Evolutionary conservation across 805 yeast species (phyloP).

Genomic region (Metschnikowia dekortorum): DNA sequence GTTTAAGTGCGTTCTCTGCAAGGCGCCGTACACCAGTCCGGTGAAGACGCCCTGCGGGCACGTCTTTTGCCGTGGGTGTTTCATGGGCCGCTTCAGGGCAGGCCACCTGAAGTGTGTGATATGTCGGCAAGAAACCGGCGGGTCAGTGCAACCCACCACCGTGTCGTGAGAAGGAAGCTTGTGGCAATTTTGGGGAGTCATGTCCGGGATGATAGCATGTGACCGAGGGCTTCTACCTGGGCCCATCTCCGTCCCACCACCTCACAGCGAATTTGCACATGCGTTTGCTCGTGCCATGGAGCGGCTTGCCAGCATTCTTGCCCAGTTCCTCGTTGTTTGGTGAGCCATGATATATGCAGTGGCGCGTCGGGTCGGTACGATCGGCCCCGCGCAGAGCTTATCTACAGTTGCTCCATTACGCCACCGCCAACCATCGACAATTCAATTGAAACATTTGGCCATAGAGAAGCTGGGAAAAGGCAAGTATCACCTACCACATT

Average conservation of each 20-base stretch:
- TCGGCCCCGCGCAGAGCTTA: not conserved
- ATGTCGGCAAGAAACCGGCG: slow-evolving; percentile 59
- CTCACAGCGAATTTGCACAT: too few relatives aligned
- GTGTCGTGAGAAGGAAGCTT: not conserved
- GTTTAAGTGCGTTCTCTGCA: slow-evolving; percentile 60
- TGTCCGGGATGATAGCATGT: too few relatives aligned
- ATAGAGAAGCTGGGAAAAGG: too few relatives aligned
- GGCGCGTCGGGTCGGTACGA: not conserved
- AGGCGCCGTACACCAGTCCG: slow-evolving; percentile 49
- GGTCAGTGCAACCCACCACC: slow-evolving; percentile 50
- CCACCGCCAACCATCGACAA: not conserved
- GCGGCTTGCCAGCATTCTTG: too few relatives aligned
- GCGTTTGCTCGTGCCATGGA: too few relatives aligned
- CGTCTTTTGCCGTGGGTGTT: slow-evolving; percentile 60
- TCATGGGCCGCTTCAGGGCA: slow-evolving; percentile 42
- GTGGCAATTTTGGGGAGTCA: too few relatives aligned
- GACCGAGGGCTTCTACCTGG: too few relatives aligned
- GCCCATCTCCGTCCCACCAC: too few relatives aligned
- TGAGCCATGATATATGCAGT: not conserved
- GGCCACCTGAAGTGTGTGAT: slow-evolving; percentile 46
- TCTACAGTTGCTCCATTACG: not conserved
- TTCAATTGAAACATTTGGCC: too few relatives aligned
- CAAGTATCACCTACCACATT: too few relatives aligned
- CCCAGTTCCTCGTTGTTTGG: too few relatives aligned
- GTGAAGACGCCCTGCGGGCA: slow-evolving; percentile 60